Conservation (phyloP, 2,329 filamentous ascomycete genomes). For the Fusarium scirpi region DNA sequence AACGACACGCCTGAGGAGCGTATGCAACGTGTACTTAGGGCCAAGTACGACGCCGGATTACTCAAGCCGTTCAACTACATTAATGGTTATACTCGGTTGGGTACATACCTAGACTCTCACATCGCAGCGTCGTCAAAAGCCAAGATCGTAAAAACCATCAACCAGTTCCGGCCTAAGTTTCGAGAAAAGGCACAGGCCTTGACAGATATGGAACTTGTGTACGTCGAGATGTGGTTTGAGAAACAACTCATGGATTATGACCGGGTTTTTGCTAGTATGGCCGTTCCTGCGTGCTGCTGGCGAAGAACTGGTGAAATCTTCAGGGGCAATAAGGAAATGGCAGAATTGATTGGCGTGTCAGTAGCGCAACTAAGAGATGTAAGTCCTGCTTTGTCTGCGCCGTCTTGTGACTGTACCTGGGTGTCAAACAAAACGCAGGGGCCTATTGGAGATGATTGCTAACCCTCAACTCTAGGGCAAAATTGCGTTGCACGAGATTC, state of each 20-base stretch:
- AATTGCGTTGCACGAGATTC: conserved; percentile 93
- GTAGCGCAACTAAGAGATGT: conserved; percentile 93
- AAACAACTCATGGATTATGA: conserved; percentile 97
- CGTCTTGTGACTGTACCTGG: conserved; percentile 9
- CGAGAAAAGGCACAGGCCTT: conserved; percentile 92
- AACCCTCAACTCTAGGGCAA: conserved; percentile 74
- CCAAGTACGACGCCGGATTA: conserved; percentile 95
- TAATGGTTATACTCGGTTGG: conserved; percentile 90
- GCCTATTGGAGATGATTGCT: conserved; percentile 19
- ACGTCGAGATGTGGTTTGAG: conserved; percentile 99
- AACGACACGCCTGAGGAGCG: conserved; percentile 88
- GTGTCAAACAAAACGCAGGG: conserved; percentile 11
- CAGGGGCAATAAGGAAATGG: conserved; percentile 98
- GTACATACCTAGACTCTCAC: conserved; percentile 91
- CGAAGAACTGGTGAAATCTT: conserved; percentile 97
- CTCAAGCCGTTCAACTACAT: conserved; percentile 99
- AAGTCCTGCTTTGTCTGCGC: conserved; percentile 55
- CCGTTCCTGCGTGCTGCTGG: conserved; percentile 97
- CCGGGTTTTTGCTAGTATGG: conserved; percentile 98
- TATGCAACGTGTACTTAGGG: conserved; percentile 92
- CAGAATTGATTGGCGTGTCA: conserved; percentile 91
- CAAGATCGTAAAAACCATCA: conserved; percentile 90
- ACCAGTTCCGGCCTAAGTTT: conserved; percentile 95
- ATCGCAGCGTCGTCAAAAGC: conserved; percentile 85
- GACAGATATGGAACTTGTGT: conserved; percentile 92